phyloP scores from a whole-genome alignment of 768 basidiomycete genomes.

The Collybiopsis confluens region DNA sequence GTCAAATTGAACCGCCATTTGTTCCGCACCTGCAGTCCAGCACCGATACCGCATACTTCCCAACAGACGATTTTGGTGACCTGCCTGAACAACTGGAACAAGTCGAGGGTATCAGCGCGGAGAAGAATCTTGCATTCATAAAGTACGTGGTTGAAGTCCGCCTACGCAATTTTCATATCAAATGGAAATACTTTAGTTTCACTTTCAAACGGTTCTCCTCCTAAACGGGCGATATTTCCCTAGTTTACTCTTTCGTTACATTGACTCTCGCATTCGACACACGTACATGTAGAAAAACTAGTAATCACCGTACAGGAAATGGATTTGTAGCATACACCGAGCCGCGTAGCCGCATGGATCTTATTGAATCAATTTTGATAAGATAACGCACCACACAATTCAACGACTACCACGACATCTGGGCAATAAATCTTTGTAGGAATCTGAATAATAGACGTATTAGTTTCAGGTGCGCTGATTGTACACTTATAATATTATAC shows the following conservation, averaged over 20 bases:
- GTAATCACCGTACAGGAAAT: conserved; percentile 1
- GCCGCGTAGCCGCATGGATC: too few species aligned
- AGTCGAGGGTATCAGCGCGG: conserved; percentile 59
- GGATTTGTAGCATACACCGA: conserved; percentile 1
- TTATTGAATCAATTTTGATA: too few species aligned
- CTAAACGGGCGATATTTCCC: background rate
- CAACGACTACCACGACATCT: too few species aligned
- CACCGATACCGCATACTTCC: conserved; percentile 96
- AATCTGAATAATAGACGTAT: too few species aligned
- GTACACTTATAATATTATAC: too few species aligned
- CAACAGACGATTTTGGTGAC: conserved; percentile 85
- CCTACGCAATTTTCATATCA: too few species aligned
- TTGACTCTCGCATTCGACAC: too few species aligned
- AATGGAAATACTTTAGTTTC: too few species aligned
- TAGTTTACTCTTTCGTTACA: background rate
- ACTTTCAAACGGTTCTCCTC: conserved; percentile 71
- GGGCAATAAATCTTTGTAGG: too few species aligned
- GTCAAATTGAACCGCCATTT: conserved; percentile 93
- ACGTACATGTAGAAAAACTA: conserved; percentile 4
- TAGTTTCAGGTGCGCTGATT: too few species aligned
- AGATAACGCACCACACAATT: too few species aligned
- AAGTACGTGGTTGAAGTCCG: conserved; percentile 51
- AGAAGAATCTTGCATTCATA: conserved; percentile 66
- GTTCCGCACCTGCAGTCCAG: conserved; percentile 89
- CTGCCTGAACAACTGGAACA: conserved; percentile 55